Base-by-base conservation (phyloP, 371 early-diverging fungal species). In the Fennellomyces sp. region DNA sequence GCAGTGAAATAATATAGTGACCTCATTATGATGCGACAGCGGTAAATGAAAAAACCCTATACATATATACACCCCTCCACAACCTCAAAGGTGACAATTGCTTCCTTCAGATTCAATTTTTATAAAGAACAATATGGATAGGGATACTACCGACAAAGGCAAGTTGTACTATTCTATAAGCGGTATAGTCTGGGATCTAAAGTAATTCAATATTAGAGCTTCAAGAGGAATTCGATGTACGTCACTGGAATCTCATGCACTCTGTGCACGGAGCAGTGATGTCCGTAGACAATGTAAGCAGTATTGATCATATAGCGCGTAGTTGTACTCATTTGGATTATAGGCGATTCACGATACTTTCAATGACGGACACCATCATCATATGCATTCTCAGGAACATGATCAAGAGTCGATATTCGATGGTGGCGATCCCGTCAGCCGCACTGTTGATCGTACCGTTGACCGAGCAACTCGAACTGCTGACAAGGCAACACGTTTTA, bases 141-240 rank as follows among this genome's bases (percentile, higher is more conserved):
- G 36, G 55, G 55, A 54, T 5, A 54, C 55, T 26, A 54, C 55
- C 11, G 55, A 54, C n/a, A 54, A 54, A 54, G 55, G 55, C 28
- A 54, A 54, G 17, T 6, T 25, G 3, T 35, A 2, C 0, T 54
- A 23, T 15, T 12, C 30, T 33, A 23, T n/a, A 39, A 5, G 17
- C 7, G 17, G 39, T 38, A 38, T 25, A 27, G 10, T 2, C 23
- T 15, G 17, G 29, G 5, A 5, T 49, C 23, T 49, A n/a, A 49
- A 13, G 23, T 1, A 13, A 10, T 5, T 27, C 15, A 6, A 17
- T n/a, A n/a, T 25, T 54, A 58, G 58, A 58, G 36, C 33, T 58
- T 28, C 35, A 58, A 49, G 49, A 29, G 1, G 31, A 58, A 36
- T 58, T 17, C 21, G 36, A 58, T 13, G 31, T 28, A 21, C 58